Conservation (phyloP, 306 rosid species). For the Vicia faba region DNA sequence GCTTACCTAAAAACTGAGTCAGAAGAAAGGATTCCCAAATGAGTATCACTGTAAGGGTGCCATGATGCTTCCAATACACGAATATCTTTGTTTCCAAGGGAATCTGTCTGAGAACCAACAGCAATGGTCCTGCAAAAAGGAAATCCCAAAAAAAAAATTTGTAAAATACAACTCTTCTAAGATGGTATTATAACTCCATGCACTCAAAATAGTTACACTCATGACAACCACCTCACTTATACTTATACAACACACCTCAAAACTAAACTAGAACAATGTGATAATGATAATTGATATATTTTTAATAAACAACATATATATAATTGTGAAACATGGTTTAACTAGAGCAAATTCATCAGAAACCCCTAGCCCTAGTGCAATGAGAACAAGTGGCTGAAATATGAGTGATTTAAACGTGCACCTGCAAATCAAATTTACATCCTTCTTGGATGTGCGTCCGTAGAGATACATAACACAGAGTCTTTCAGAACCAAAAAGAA, state of each 20-base stretch:
- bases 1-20: slow-evolving; percentile 91
- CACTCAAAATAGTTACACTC: slow-evolving; percentile 18
- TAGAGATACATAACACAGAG: slow-evolving; percentile 76
- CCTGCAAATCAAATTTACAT: slow-evolving; percentile 76
- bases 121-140: slow-evolving; percentile 63
- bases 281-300: background rate
- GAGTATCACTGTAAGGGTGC: slow-evolving; percentile 85
- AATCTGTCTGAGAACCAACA: slow-evolving; percentile 65
- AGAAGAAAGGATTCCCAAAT: slow-evolving; percentile 90
- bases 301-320: background rate
- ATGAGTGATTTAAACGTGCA: slow-evolving; percentile 14
- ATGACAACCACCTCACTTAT: slow-evolving; percentile 10
- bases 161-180: background rate
- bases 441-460: slow-evolving; percentile 61
- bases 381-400: background rate
- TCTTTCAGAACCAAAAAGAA: slow-evolving; percentile 65
- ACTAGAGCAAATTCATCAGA: slow-evolving; percentile 49
- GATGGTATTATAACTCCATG: slow-evolving; percentile 8
- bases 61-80: slow-evolving; percentile 70
- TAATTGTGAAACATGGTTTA: background rate
- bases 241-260: slow-evolving; percentile 18
- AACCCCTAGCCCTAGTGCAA: slow-evolving; percentile 44
- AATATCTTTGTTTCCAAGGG: slow-evolving; percentile 51
- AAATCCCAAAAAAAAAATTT: slow-evolving; percentile 1
- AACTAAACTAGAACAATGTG: slow-evolving; percentile 15